Percentiles rank a stretch among this genome's conserved stretches.
phyloP scores from a whole-genome alignment of 208 protist species.

The Trypanosoma brucei region DNA sequence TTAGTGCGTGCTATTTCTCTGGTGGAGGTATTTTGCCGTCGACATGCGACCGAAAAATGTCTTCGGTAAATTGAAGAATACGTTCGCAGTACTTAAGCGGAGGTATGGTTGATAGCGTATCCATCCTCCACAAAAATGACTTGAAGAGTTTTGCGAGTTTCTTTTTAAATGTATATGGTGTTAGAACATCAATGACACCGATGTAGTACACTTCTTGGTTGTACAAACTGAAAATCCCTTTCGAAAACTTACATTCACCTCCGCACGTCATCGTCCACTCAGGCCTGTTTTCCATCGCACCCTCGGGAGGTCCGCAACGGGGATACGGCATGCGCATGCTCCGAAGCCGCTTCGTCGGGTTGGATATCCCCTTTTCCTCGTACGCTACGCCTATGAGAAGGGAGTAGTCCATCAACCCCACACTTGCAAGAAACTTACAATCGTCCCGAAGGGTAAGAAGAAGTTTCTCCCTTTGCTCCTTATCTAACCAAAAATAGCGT shows the following conservation, averaged over 20 bases:
- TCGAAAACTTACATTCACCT: conserved; percentile 26
- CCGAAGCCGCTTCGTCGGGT: conserved; percentile 32
- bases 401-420: conserved; percentile 84
- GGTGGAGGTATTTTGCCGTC: too few species aligned
- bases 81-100: conserved; percentile 52
- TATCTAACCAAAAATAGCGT: conserved; percentile 71
- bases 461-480: conserved; percentile 30
- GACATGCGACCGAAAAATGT: conserved; percentile 28
- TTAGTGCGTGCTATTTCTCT: too few species aligned
- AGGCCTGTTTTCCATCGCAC: conserved; percentile 19
- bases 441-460: conserved; percentile 52
- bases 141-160: conserved; percentile 84
- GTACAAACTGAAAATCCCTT: conserved; percentile 55
- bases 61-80: conserved; percentile 53
- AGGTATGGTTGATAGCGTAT: conserved; percentile 77
- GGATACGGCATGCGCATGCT: conserved; percentile 43
- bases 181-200: conserved; percentile 86
- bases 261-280: not conserved
- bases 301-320: conserved; percentile 2
- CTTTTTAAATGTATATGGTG: conserved; percentile 78
- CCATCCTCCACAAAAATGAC: conserved; percentile 70
- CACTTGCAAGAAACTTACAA: conserved; percentile 49
- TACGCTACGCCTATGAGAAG: conserved; percentile 80
- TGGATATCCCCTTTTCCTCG: conserved; percentile 48
- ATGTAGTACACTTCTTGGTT: conserved; percentile 85